Evolutionary conservation across 768 basidiomycete genomes (phyloP), one percentile per base, ranked within the genome.

Genomic region (Leccinellum albellum): DNA sequence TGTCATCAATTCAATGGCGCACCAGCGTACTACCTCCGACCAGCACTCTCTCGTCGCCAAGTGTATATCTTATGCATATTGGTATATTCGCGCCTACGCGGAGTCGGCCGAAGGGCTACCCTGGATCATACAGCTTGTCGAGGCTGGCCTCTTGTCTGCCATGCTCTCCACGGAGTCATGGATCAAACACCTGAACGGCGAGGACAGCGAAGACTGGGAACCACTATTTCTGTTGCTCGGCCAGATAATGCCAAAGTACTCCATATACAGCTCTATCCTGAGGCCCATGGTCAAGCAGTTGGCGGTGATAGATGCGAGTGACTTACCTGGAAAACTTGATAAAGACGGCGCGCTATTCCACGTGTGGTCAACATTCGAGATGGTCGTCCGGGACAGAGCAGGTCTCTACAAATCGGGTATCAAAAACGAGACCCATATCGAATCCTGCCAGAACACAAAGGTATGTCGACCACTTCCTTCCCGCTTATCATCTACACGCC

Each of bases 11-110:
- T 50, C 49, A 14, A 23, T 70, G 58, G 60, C 62, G 24, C 50
- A 26, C 37, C 54, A 28, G 32, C 26, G 10, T n/a, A 9, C 58
- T 17, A 46, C 32, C 17, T 40, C 46, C 23, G 12, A 59, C 14
- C 54, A 44, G 8, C 62, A 17, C 17, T 1, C 42, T 14, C 44
- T 66, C 50, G 46, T 66, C 24, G 67, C 70, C 24, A 70, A 65
- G 40, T 61, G 55, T 31, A 55, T 70, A 47, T 72, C 70, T 4
- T 68, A 64, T 32, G 66, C 61, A 13, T 70, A 68, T 23, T 70
- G 70, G 69, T 66, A 68, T 32, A 64, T 70, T 44, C 70, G 70
- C 9, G 57, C 62, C 6, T 66, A 63, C n/a, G 58, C 64, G 31
- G 69, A 72, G 48, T 61, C 54, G 31, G 58, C 64, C 17, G 64